Conservation (phyloP, 2,329 filamentous ascomycete species). For the Furcasterigmium furcatum region DNA sequence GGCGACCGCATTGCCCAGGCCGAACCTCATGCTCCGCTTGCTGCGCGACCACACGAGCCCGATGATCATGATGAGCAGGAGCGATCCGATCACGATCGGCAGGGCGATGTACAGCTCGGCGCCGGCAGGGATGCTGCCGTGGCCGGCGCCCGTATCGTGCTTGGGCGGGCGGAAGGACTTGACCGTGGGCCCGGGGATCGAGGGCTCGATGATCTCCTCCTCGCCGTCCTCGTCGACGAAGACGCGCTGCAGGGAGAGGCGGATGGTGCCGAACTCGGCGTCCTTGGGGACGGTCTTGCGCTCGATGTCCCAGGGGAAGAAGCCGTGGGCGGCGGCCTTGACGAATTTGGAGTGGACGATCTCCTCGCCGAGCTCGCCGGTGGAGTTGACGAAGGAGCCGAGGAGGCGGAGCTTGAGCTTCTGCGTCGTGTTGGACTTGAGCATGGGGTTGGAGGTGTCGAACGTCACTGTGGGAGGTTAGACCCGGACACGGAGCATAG, state of each 20-base stretch:
- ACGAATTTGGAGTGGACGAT: slow-evolving; percentile 7
- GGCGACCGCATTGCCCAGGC: background rate
- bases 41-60: slow-evolving; percentile 43
- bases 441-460: slow-evolving; percentile 49
- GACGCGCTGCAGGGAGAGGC: slow-evolving; percentile 22
- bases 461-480: slow-evolving; percentile 45
- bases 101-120: slow-evolving; percentile 49
- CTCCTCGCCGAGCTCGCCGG: slow-evolving; percentile 13
- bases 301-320: slow-evolving; percentile 22
- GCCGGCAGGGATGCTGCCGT: slow-evolving; percentile 23
- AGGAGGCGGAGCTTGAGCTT: slow-evolving; percentile 22
- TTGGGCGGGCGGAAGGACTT: slow-evolving; percentile 24
- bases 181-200: slow-evolving; percentile 37
- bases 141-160: slow-evolving; percentile 17
- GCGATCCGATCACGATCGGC: slow-evolving; percentile 44
- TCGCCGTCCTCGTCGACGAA: slow-evolving; percentile 32
- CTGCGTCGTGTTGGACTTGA: slow-evolving; percentile 29
- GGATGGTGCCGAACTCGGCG: slow-evolving; percentile 22
- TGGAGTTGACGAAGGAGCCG: slow-evolving; percentile 36
- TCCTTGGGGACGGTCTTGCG: slow-evolving; percentile 18
- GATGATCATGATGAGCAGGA: slow-evolving; percentile 47
- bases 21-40: background rate
- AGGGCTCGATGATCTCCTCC: slow-evolving; percentile 21
- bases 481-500: slow-evolving; percentile 7
- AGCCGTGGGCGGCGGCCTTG: slow-evolving; percentile 21